Conservation (phyloP, 345 rosid genomes). For the Linum tenue region DNA sequence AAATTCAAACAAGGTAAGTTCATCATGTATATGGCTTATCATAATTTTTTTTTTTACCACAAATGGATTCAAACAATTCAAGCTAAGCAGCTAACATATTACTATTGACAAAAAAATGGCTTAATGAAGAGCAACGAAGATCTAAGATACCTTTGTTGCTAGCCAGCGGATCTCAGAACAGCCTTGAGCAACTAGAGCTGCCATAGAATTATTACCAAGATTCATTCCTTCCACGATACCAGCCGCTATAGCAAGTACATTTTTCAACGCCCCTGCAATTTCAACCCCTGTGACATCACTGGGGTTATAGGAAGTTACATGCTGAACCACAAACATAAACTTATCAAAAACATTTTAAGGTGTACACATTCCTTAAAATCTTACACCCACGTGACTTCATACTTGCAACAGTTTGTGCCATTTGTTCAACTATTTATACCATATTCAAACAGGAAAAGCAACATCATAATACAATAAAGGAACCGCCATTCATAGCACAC, state of each 20-base stretch:
- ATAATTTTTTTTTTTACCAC: too few relatives aligned
- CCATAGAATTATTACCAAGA: conserved; percentile 95
- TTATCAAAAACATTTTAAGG: conserved; percentile 16
- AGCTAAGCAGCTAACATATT: neutral
- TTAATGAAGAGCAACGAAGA: neutral
- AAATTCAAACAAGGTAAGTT: neutral
- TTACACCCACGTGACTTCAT: too few relatives aligned
- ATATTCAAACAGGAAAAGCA: too few relatives aligned
- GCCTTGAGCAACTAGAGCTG: conserved; percentile 93
- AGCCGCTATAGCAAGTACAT: conserved; percentile 90
- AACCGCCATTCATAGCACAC: too few relatives aligned
- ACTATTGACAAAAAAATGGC: neutral
- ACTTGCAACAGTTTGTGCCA: neutral
- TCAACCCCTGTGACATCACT: conserved; percentile 98
- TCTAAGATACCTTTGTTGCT: conserved; percentile 62
- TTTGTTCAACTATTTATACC: too few relatives aligned
- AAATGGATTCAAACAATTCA: neutral
- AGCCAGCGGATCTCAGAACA: conserved; percentile 93
- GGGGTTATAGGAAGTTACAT: conserved; percentile 69
- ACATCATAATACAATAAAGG: too few relatives aligned
- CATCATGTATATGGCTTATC: neutral
- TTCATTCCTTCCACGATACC: conserved; percentile 93
- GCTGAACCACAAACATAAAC: conserved; percentile 22
- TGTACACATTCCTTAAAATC: neutral
- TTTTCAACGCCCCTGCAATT: conserved; percentile 92